Evolutionary conservation across 805 yeast species (phyloP).

Genomic region (Candida pseudoglaebosa): DNA sequence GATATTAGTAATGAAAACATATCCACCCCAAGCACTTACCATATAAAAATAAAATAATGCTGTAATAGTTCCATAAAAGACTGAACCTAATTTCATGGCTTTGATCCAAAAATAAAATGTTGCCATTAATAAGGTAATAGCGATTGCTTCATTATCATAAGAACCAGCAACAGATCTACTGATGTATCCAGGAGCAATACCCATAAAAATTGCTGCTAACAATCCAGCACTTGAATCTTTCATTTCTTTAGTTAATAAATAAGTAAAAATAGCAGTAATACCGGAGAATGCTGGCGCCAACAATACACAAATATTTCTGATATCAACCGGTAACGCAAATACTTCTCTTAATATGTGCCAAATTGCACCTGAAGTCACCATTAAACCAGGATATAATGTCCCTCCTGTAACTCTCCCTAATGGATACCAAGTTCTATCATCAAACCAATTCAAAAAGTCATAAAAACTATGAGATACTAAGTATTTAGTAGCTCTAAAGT

Average conservation of each 20-base stretch:
- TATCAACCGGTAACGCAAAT: slow-evolving; percentile 81
- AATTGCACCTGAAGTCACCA: slow-evolving; percentile 94
- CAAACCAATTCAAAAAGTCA: slow-evolving; percentile 96
- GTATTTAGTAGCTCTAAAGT: slow-evolving; percentile 93
- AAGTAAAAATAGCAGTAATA: slow-evolving; percentile 85
- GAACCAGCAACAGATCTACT: slow-evolving; percentile 98
- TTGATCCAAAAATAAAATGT: slow-evolving; percentile 96
- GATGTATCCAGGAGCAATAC: slow-evolving; percentile 97
- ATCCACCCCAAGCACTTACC: slow-evolving; percentile 99
- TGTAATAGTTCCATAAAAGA: slow-evolving; percentile 75
- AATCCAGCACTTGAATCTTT: slow-evolving; percentile 87
- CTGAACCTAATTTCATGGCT: slow-evolving; percentile 86
- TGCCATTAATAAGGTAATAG: slow-evolving; percentile 91
- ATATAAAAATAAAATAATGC: slow-evolving; percentile 92
- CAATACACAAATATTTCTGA: slow-evolving; percentile 91
- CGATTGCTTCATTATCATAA: slow-evolving; percentile 98
- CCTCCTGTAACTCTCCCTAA: slow-evolving; percentile 99
- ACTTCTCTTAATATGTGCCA: slow-evolving; percentile 64
- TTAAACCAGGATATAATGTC: slow-evolving; percentile 93
- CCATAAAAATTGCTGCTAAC: slow-evolving; percentile 90
- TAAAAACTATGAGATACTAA: slow-evolving; percentile 79
- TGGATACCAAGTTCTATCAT: slow-evolving; percentile 98
- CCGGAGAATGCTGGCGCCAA: slow-evolving; percentile 97
- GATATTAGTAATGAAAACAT: slow-evolving; percentile 96
- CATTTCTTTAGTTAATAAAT: slow-evolving; percentile 82